Evolutionary conservation across 2,329 filamentous ascomycete genomes (phyloP).

Genomic region (Arachnomyces sp.): DNA sequence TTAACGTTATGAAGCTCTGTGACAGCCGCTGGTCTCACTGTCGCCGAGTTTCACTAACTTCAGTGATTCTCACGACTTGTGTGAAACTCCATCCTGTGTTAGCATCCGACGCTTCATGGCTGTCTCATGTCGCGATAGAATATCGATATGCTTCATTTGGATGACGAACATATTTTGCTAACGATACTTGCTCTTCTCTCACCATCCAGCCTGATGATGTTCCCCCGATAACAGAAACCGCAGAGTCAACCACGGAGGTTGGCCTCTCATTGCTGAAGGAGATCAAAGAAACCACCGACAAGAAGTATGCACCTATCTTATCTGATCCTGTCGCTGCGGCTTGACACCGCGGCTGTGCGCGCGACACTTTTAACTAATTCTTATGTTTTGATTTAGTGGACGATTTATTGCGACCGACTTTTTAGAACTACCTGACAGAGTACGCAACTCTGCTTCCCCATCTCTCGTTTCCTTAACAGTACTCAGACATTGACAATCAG

Average conservation of each 20-base stretch:
- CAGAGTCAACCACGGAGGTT: slow-evolving; percentile 11
- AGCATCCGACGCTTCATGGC: too few relatives aligned
- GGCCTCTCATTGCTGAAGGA: slow-evolving; percentile 11
- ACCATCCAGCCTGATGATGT: too few relatives aligned
- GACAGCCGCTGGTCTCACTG: too few relatives aligned
- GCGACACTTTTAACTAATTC: neutral
- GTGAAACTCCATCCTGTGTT: too few relatives aligned
- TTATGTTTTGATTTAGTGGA: slow-evolving; percentile 44
- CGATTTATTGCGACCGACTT: slow-evolving; percentile 69
- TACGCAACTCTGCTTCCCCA: slow-evolving; percentile 19
- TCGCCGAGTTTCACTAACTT: too few relatives aligned
- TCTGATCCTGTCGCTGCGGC: neutral
- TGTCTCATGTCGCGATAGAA: too few relatives aligned
- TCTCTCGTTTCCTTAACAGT: slow-evolving; percentile 9
- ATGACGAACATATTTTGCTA: too few relatives aligned
- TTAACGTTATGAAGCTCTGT: too few relatives aligned
- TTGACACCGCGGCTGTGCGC: neutral
- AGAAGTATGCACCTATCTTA: slow-evolving; percentile 9
- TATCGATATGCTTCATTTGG: too few relatives aligned
- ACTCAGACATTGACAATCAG: slow-evolving; percentile 4
- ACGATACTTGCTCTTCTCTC: too few relatives aligned
- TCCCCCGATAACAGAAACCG: slow-evolving; percentile 8
- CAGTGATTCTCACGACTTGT: too few relatives aligned
- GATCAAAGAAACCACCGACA: slow-evolving; percentile 14
- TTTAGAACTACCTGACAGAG: slow-evolving; percentile 58